These are phyloP conservation scores for Chrysopogon serrulatus DNA, from an alignment of 176 grass and related monocot genomes.

Conservation along the genomic window DNA sequence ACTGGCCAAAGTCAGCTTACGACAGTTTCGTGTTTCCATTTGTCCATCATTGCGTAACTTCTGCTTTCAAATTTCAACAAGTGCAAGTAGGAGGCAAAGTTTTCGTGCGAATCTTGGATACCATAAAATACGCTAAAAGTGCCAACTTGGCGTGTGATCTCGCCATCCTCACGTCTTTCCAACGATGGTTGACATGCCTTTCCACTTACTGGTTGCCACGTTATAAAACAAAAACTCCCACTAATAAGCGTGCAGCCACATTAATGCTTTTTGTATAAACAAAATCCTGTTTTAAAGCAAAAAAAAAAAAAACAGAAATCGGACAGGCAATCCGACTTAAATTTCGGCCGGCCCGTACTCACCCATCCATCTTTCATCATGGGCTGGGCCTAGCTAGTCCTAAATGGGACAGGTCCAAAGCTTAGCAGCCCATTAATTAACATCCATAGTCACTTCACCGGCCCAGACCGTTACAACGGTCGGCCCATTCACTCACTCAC, in stretches of 20 bases:
- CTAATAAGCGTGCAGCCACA: neutral
- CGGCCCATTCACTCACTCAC: neutral
- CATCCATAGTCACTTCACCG: neutral
- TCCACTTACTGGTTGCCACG: neutral
- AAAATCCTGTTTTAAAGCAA: too few relatives aligned
- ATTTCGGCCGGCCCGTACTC: neutral
- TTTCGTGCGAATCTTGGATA: neutral
- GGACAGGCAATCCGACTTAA: neutral
- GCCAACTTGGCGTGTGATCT: neutral
- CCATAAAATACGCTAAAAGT: neutral
- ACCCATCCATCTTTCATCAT: neutral
- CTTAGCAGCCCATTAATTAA: neutral
- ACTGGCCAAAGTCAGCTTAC: neutral
- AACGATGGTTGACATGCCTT: neutral
- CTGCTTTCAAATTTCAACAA: neutral
- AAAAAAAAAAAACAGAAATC: neutral
- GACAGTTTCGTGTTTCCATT: neutral
- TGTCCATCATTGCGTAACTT: neutral
- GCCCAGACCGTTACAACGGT: neutral
- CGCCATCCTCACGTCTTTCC: neutral
- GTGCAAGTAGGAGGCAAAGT: neutral
- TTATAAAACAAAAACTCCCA: neutral
- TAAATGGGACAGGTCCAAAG: neutral
- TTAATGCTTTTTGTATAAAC: neutral
- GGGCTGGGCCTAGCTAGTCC: neutral